Evolutionary conservation across 2,329 filamentous ascomycete genomes (phyloP).

Genomic region (Scopulariopsis brevicaulis): DNA sequence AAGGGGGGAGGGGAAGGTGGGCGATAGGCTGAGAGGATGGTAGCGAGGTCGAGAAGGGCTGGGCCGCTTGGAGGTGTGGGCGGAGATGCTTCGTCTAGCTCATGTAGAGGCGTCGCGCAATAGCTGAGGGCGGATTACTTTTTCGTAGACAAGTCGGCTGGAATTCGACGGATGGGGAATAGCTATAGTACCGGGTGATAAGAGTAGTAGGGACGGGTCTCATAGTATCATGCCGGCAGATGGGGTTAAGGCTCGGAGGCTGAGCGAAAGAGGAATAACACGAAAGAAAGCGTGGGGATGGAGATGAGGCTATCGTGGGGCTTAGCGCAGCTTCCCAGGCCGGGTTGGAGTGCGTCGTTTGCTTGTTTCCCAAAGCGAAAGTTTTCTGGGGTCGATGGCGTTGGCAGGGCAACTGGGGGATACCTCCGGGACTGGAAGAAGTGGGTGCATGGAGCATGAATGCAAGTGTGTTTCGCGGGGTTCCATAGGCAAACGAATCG

Average conservation of each 20-base stretch:
- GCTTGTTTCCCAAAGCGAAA: background rate
- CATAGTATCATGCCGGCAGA: background rate
- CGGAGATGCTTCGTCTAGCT: background rate
- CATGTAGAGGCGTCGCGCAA: background rate
- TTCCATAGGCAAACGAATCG: too few relatives aligned
- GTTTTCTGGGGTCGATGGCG: background rate
- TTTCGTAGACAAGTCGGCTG: too few relatives aligned
- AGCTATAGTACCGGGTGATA: too few relatives aligned
- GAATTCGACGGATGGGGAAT: too few relatives aligned
- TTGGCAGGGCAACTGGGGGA: constrained; percentile 3
- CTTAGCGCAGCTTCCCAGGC: background rate
- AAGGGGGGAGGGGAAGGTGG: background rate
- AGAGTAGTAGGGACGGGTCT: background rate
- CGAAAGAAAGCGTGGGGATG: background rate
- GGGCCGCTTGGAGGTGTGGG: background rate
- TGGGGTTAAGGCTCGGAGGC: background rate
- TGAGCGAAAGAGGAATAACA: background rate
- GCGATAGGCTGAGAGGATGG: too few relatives aligned
- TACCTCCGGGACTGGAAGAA: background rate
- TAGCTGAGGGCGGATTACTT: too few relatives aligned
- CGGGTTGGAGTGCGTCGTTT: background rate
- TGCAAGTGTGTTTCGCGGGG: background rate
- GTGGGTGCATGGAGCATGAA: background rate
- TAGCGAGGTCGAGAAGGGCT: background rate
- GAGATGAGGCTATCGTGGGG: background rate